Base-by-base conservation (phyloP, 306 rosid species). In the Vigna unguiculata region DNA sequence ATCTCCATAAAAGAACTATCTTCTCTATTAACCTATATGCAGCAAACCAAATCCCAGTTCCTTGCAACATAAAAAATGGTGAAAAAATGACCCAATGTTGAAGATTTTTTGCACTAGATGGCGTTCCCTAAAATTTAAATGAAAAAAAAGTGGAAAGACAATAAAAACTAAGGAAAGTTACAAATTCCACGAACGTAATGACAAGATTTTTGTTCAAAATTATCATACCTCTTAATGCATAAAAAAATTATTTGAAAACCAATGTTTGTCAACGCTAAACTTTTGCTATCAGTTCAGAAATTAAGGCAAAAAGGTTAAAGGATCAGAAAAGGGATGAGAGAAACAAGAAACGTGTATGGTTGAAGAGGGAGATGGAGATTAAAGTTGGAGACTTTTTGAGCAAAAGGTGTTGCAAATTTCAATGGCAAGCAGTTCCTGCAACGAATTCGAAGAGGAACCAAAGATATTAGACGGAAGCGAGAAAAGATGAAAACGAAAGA, bases 61-160 rank as follows among this genome's bases (percentile, higher is more conserved):
- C 98, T 93, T 93, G 98, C 86, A 93, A 74, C 82, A 93, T 71
- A 79, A 88, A 62, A 59, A 93, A 90, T 57, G 98, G 98, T 72
- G 85, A 77, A 82, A 87, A 91, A 71, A 93, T 78, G 65, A 72
- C 80, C 45, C 83, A 71, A 59, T 86, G 60, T 6, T 91, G 83
- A 24, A 91, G 83, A 80, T 48, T 25, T 70, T 81, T 85, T 38
- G 95, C 88, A 45, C 82, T 47, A 4, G 81, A 51, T 38, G 91
- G 91, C 17, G 90, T 80, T 86, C 92, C 98, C 98, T 91, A 80
- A 74, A 82, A 82, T 71, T 74, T 45, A 64, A 76, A 76, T 48
- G 46, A 34, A 73, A 66, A 41, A 51, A 71, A 65, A 9, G 10
- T 43, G 55, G 48, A 53, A 55, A 64, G 21, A 57, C 43, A 67